A percentile compares a stretch with the other conserved stretches of the same genome.
phyloP scores from a whole-genome alignment of 768 basidiomycete genomes.

The Pluteus cervinus region DNA sequence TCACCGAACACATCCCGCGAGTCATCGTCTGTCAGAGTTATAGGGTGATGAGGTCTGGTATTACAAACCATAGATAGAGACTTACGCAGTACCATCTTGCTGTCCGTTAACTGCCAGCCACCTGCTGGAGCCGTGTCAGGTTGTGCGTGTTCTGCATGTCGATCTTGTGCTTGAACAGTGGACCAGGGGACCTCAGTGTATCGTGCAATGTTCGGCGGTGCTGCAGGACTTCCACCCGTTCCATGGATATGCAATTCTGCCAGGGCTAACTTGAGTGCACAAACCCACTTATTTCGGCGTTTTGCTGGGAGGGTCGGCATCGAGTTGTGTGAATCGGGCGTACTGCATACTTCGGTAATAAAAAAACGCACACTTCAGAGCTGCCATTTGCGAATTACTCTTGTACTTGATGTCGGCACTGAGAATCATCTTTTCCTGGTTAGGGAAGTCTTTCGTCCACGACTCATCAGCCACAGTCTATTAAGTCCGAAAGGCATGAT shows the following conservation, averaged over 20 bases:
- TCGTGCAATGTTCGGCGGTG: conserved; percentile 44
- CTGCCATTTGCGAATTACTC: conserved; percentile 78
- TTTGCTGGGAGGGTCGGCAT: no score
- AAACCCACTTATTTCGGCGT: conserved; percentile 89
- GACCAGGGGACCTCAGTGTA: conserved; percentile 77
- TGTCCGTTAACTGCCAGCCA: conserved; percentile 49
- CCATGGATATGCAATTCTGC: conserved; percentile 69
- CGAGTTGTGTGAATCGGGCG: no score
- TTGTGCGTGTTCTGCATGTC: conserved; percentile 18
- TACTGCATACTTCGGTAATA: no score
- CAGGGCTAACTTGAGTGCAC: conserved; percentile 71
- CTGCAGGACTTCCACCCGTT: conserved; percentile 50
- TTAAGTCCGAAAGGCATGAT: conserved; percentile 1
- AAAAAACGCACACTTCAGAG: conserved; percentile 48
- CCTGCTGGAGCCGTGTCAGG: conserved; percentile 20
- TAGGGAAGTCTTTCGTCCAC: conserved; percentile 58
- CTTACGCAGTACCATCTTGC: conserved; percentile 44
- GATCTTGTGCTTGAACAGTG: conserved; percentile 38
- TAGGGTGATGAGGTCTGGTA: not conserved
- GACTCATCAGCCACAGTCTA: conserved; percentile 5
- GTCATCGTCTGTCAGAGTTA: conserved; percentile 25
- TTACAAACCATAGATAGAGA: conserved; percentile 8
- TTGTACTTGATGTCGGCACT: conserved; percentile 86
- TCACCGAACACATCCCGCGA: conserved; percentile 42
- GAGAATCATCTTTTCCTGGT: conserved; percentile 71